Evolutionary conservation across 1,284 basidiomycete species (phyloP), one percentile per base, ranked within the genome.

Genomic region (Trametes sp.): DNA sequence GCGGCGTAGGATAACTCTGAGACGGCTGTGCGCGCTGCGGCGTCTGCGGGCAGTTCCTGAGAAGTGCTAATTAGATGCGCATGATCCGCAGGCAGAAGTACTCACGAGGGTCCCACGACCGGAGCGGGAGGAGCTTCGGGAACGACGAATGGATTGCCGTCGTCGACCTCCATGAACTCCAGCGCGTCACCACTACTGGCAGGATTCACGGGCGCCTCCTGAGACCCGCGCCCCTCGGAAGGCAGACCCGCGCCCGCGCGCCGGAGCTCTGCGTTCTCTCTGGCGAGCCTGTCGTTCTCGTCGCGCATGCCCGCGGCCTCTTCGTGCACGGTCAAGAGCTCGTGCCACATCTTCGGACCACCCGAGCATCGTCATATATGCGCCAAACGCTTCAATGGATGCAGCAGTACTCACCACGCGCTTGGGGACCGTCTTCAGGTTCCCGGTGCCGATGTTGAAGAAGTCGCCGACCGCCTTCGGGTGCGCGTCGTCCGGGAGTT

Each of bases 1-100:
- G 52, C 14, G 52, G 52, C 26, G 52, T 31, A 5, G 52, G 52
- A 21, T 54, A 54, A 28, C 52, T 54, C 16, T 42, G 38, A 8
- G 26, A 21, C 19, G 38, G 52, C 28, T 54, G 52, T 1, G 9
- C 41, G 19, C 52, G 52, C n/a, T 21, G 26, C 28, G 52, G 52
- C 2, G 52, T 44, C 10, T n/a, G 26, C 0, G 52, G 26, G 16
- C 4, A 41, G 38, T 2, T 1, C 16, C 51, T 53, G 23, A 26
- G 50, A 8, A 19, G 23, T 14, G 28, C 16, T 1, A 24, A 28
- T 9, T 21, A 16, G 33, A 6, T n/a, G 26, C 4, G 4, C n/a
- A 10, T 21, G 4, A 2, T 29, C 46, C n/a, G 7, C 29, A 14
- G 23, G n/a, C 26, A 23, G 16, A 23, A 9, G 23, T 16, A 41